phyloP scores from a whole-genome alignment of 225 moss, liverwort and hornwort species.

The Antitrichia curtipendula region DNA sequence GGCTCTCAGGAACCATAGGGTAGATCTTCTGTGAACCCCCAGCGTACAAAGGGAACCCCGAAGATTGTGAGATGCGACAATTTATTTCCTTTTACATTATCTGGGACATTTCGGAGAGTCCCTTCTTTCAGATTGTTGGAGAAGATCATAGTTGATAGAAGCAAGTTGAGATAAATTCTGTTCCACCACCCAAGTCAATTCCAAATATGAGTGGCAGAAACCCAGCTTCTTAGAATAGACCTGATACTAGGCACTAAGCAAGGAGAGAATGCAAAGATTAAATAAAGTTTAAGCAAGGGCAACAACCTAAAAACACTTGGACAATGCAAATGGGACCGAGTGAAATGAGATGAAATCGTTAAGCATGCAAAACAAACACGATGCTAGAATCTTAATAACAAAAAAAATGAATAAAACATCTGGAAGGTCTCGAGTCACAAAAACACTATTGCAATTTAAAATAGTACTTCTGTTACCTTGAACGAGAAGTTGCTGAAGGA shows the following conservation, averaged over 20 bases:
- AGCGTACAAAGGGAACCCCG: background rate
- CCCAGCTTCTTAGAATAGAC: background rate
- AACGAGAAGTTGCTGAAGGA: constrained; percentile 98
- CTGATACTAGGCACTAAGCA: background rate
- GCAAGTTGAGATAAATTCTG: constrained; percentile 98
- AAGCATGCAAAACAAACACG: background rate
- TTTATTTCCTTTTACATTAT: constrained; percentile 14
- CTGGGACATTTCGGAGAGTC: constrained; percentile 50
- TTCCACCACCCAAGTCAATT: background rate
- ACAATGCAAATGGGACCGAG: background rate
- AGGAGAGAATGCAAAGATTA: background rate
- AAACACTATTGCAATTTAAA: background rate
- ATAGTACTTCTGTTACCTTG: constrained; percentile 32
- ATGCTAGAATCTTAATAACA: background rate
- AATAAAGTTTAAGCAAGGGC: background rate
- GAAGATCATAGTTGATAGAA: constrained; percentile 96
- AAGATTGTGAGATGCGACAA: background rate
- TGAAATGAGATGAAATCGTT: background rate
- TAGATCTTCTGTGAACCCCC: background rate
- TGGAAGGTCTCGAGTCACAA: background rate
- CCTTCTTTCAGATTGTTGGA: constrained; percentile 79
- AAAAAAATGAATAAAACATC: background rate
- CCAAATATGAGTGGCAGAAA: background rate
- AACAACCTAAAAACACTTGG: background rate
- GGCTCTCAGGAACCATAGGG: constrained; percentile 37